Base-by-base conservation (phyloP, 805 yeast genomes). In the Lipomyces sp. region DNA sequence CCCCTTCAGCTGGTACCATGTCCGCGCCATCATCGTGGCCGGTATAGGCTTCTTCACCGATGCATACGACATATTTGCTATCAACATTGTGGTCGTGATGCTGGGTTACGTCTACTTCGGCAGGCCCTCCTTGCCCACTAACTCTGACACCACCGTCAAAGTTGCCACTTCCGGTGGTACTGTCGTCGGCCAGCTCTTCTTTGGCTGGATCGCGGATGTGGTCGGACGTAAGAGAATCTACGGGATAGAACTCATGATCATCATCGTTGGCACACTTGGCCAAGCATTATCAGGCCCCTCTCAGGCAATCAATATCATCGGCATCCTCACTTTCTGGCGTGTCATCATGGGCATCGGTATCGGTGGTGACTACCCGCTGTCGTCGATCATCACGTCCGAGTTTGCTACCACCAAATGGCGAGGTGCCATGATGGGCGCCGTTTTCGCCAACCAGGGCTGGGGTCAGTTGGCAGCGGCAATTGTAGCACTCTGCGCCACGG, bases 351-450 rank as follows among this genome's bases (percentile, higher is more conserved):
- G 97, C 84, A 88, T 92, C 74, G 97, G 97, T 86, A 92, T 92
- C 74, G 97, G 97, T 83, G 97, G 97, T 84, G 97, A 92, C 82
- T 92, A 92, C 79, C 97, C 97, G 73, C 84, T 92, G 75, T 90
- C 97, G 24, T 90, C 97, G n/a, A 89, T 92, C 78, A 92, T 92
- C 72, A 89, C 97, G 8, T 88, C 97, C 65, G 97, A 92, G 83
- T 92, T 92, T 75, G 85, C 97, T 34, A 90, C 97, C 66, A 92
- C 97, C 72, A 91, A 90, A 80, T 92, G 97, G 96, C 90, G 97
- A 87, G 97, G 97, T 85, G 97, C 97, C 71, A 91, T 91, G 74
- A 92, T 92, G 97, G 92, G 90, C 76, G 96, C 97, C 35, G 97
- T 92, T 64, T 93, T 93, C 79, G 94, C 97, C 65, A 92, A 92